Percentiles rank a stretch among this genome's conserved stretches.
Evolutionary conservation across 2,329 filamentous ascomycete genomes (phyloP).

Genomic region (Fusarium sambucinum): DNA sequence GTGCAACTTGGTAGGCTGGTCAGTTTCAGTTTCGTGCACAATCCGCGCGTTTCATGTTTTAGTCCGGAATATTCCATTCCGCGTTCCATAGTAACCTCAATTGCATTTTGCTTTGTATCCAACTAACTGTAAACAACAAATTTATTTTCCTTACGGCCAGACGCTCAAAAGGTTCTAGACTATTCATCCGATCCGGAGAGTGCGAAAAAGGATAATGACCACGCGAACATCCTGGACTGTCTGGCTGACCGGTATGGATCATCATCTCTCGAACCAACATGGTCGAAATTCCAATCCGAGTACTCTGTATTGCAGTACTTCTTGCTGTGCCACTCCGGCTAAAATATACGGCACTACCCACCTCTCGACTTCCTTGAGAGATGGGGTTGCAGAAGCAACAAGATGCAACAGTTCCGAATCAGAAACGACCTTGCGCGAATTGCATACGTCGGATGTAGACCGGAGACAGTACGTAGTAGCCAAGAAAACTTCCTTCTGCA

Average conservation of each 20-base stretch:
- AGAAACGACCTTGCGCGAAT: constrained; percentile 4
- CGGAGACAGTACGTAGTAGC: neutral
- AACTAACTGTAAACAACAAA: neutral
- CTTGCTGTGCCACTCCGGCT: constrained; percentile 22
- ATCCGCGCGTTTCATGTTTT: constrained; percentile 27
- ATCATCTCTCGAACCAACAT: constrained; percentile 5
- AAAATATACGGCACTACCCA: neutral
- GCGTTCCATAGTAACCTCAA: neutral
- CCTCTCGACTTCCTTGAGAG: neutral
- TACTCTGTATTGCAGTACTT: neutral
- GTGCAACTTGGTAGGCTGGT: constrained; percentile 1
- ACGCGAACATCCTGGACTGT: constrained; percentile 4
- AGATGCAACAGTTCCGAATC: constrained; percentile 18
- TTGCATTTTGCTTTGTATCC: neutral
- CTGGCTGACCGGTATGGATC: constrained; percentile 6
- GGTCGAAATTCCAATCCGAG: constrained; percentile 7
- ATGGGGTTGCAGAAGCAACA: constrained; percentile 4
- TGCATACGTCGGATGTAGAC: neutral
- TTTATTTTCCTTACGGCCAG: neutral
- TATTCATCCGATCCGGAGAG: neutral
- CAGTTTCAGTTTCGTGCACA: constrained; percentile 14
- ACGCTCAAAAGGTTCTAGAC: neutral
- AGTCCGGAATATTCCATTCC: constrained; percentile 7
- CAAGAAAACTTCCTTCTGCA: constrained; percentile 6
- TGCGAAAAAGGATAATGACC: constrained; percentile 1